These are phyloP conservation scores for Datura wrightii DNA, from an alignment of 257 asterid genomes.

Conservation along the genomic window DNA sequence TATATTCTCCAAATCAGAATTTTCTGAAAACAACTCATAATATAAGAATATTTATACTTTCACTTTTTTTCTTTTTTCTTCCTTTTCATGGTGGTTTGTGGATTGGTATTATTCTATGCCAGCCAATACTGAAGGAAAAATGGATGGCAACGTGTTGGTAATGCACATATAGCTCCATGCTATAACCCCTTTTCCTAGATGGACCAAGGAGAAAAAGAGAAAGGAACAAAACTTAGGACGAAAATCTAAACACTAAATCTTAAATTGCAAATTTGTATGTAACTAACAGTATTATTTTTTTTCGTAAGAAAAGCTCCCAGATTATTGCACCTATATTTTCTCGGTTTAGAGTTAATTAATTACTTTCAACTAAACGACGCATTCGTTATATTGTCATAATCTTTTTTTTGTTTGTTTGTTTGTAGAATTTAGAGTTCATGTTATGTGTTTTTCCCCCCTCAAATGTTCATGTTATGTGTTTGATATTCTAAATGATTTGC, in stretches of 20 bases:
- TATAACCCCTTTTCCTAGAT: background rate
- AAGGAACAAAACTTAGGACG: background rate
- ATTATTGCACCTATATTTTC: background rate
- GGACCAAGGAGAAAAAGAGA: background rate
- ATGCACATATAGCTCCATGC: background rate
- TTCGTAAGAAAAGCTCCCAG: background rate
- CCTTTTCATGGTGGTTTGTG: conserved; percentile 37
- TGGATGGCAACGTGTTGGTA: background rate
- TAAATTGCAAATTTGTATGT: background rate
- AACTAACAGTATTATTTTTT: background rate
- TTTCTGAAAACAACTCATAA: conserved; percentile 6
- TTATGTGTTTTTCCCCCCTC: background rate
- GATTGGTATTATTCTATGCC: conserved; percentile 39
- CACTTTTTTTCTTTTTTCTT: conserved; percentile 7
- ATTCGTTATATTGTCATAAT: background rate
- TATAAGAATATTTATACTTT: conserved; percentile 33
- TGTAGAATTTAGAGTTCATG: background rate
- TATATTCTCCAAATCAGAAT: conserved; percentile 46
- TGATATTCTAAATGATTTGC: background rate
- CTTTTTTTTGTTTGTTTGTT: background rate
- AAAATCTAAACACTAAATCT: no score
- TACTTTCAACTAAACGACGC: background rate
- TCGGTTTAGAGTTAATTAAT: background rate
- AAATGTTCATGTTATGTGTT: background rate
- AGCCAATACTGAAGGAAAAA: conserved; percentile 30